A percentile compares a stretch with the other conserved stretches of the same genome.
Evolutionary conservation across 768 basidiomycete species (phyloP).

Genomic region (Boletus patriciae): DNA sequence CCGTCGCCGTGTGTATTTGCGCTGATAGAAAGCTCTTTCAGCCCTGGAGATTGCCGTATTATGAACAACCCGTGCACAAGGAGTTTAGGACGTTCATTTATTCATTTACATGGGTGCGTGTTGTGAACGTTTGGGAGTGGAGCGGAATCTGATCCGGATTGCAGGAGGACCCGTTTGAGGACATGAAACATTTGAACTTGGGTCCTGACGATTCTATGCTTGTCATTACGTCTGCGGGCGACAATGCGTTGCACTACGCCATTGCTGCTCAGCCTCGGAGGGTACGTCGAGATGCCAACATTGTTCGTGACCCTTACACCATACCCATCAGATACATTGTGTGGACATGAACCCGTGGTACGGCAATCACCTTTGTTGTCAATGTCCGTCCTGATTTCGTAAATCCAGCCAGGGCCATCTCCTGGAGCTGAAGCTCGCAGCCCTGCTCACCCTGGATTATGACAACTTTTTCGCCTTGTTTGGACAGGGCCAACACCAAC

Average conservation of each 20-base stretch:
- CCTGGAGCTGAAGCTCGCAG: conserved; percentile 75
- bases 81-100: conserved; percentile 65
- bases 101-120: conserved; percentile 54
- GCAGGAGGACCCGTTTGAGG: conserved; percentile 73
- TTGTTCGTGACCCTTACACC: no score
- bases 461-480: conserved; percentile 67
- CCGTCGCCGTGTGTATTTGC: no score
- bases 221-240: conserved; percentile 75
- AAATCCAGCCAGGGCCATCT: conserved; percentile 64
- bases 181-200: conserved; percentile 63
- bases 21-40: conserved; percentile 19
- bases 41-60: conserved; percentile 70
- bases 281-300: no score
- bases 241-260: conserved; percentile 80
- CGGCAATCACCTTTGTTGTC: neutral
- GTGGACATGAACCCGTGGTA: conserved; percentile 74
- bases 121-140: neutral
- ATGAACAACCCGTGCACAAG: conserved; percentile 66
- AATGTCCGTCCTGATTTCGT: neutral
- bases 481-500: conserved; percentile 58
- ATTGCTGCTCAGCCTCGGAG: no score
- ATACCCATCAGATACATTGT: conserved; percentile 68
- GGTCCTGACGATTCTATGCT: conserved; percentile 63
- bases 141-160: conserved; percentile 2
- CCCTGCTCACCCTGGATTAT: conserved; percentile 54